Base-by-base conservation (phyloP, 2,329 filamentous ascomycete genomes). In the Sporothrix brasiliensis region DNA sequence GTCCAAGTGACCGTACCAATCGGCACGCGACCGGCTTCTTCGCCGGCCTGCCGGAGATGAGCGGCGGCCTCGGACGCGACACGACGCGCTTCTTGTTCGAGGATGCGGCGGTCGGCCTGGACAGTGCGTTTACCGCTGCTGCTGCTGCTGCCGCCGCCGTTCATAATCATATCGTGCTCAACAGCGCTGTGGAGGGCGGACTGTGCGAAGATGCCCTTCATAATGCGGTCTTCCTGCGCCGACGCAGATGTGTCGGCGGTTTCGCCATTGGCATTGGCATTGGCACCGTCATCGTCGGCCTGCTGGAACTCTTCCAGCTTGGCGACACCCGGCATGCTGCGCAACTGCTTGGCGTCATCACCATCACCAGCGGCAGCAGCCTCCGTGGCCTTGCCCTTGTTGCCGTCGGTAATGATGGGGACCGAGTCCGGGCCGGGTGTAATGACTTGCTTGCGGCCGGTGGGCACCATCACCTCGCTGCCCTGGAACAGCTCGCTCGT, bases 1-100 rank as follows among this genome's bases (percentile, higher is more conserved):
- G 94, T 98, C 94, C 94, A 98, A 0, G 94, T 97, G 10, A 95
- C 92, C 0, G 92, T 93, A 9, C 94, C 94, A 44, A 93, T 89
- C 0, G 92, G 92, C 1, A 94, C 83, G 10, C 83, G 85, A 13
- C 88, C 86, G 2, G 94, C 93, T 41, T 90, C 85, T 76, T 94
- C 88, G 54, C 88, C 89, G 11, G 93, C 89, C 71, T 88, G 88
- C 41, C 89, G 88, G 1, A 98, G 87, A 73, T 92, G 90, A 27
- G 86, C 87, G 0, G 92, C 92, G 1, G 94, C 94, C 76, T 91
- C 84, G 0, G 90, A 88, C 2, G 93, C 94, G 2, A 96, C 88
- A 50, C 88, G 87, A 76, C 91, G 90, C 0, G 94, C 94, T 80
- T 97, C 93, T 11, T 89, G 87, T 74, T 92, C 90, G 63, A 97